Evolutionary conservation across 176 grass and related monocot species (phyloP).

Genomic region (Dendrocalamus sinicus): DNA sequence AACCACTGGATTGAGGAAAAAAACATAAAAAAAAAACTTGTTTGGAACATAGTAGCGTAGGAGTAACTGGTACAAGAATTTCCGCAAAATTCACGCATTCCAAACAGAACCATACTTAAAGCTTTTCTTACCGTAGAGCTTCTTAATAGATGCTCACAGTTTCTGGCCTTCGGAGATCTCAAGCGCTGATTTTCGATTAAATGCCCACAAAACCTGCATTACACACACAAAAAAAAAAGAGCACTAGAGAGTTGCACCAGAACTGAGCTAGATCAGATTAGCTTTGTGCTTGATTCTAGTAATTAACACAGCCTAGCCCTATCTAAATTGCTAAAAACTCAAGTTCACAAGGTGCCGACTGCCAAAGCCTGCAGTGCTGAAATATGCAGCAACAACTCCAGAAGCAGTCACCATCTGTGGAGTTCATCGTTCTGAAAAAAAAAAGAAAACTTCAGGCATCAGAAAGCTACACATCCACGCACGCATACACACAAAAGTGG

Average conservation of each 20-base stretch:
- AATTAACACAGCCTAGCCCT: not conserved
- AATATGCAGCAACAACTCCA: not conserved
- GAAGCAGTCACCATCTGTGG: not conserved
- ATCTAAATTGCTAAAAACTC: not conserved
- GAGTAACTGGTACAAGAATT: not conserved
- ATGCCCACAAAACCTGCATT: not conserved
- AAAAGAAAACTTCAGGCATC: not conserved
- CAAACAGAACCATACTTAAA: not conserved
- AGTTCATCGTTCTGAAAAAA: not conserved
- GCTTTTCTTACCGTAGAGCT: not conserved
- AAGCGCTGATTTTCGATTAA: not conserved
- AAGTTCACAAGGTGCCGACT: not conserved
- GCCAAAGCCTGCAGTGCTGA: not conserved
- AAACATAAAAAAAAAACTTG: not conserved
- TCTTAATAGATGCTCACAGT: not conserved
- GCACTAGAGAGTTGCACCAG: not conserved
- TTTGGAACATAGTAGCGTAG: not conserved
- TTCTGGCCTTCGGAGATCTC: not conserved
- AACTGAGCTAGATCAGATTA: not conserved
- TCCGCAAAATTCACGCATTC: not conserved
- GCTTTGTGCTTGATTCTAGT: not conserved
- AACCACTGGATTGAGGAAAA: not conserved
- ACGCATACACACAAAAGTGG: not conserved
- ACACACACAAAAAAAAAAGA: not conserved
- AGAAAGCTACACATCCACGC: not conserved